Percentiles rank a stretch among this genome's conserved stretches.
These are phyloP conservation scores for Glycine tomentella DNA, from an alignment of 306 rosid genomes.

Conservation along the genomic window DNA sequence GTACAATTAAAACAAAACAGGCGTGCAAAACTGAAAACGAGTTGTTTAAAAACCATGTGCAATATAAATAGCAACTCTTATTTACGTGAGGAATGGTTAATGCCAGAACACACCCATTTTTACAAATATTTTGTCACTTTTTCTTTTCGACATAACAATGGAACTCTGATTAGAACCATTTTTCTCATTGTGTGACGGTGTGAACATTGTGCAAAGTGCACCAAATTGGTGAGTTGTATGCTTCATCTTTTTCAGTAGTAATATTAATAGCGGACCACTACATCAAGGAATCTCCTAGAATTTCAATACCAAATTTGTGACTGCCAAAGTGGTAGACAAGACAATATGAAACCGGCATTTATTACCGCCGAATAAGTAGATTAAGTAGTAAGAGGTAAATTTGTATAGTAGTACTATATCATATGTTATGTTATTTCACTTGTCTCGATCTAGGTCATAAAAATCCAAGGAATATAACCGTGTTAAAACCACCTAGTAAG, in stretches of 20 bases:
- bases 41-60: neutral
- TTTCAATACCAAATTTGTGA: neutral
- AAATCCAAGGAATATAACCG: neutral
- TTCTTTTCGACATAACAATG: neutral
- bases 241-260: slow-evolving; percentile 1
- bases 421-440: neutral
- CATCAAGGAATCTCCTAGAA: neutral
- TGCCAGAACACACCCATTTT: neutral
- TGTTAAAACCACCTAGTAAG: neutral
- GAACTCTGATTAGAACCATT: neutral
- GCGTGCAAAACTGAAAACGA: neutral
- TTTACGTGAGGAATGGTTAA: neutral
- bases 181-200: neutral
- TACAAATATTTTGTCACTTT: neutral
- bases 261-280: neutral
- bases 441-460: neutral
- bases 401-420: neutral
- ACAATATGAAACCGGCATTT: neutral
- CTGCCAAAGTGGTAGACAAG: neutral
- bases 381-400: neutral
- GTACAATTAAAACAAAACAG: neutral
- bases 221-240: neutral
- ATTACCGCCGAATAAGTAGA: slow-evolving; percentile 4
- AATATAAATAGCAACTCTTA: neutral
- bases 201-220: neutral